Evolutionary conservation across 495 filamentous ascomycete species (phyloP).

Genomic region (Penicillium crystallinum): DNA sequence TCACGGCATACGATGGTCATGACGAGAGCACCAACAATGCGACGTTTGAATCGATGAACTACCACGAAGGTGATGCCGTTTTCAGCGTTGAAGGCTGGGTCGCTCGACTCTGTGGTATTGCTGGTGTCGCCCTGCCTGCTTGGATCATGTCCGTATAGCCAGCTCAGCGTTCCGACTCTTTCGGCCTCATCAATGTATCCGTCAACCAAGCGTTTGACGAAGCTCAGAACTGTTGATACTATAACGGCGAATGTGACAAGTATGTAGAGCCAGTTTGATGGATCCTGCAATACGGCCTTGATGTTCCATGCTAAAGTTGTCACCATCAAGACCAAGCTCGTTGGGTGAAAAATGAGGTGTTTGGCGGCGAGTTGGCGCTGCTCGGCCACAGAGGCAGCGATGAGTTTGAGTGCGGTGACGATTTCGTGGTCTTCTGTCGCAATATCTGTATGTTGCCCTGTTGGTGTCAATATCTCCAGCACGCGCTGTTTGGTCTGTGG

Average conservation of each 20-base stretch:
- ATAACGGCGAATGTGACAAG: conserved; percentile 34
- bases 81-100: neutral
- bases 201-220: conserved; percentile 32
- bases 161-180: conserved; percentile 41
- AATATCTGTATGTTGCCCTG: neutral
- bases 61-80: conserved; percentile 33
- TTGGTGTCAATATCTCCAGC: neutral
- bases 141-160: conserved; percentile 28
- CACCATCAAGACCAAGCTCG: conserved; percentile 34
- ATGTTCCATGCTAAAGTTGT: conserved; percentile 30
- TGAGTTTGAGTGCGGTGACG: conserved; percentile 43
- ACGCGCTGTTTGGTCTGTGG: neutral
- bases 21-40: conserved; percentile 53
- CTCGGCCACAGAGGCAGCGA: conserved; percentile 58
- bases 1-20: conserved; percentile 37
- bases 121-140: neutral
- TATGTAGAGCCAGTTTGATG: conserved; percentile 13
- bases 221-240: conserved; percentile 41
- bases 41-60: conserved; percentile 50
- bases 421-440: conserved; percentile 11
- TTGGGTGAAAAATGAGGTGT: conserved; percentile 49
- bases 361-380: conserved; percentile 53
- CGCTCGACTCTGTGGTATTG: neutral
- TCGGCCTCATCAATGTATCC: conserved; percentile 52
- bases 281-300: conserved; percentile 37